These are phyloP conservation scores for Diplodia seriata DNA, from an alignment of 2,329 filamentous ascomycete species.

Conservation along the genomic window DNA sequence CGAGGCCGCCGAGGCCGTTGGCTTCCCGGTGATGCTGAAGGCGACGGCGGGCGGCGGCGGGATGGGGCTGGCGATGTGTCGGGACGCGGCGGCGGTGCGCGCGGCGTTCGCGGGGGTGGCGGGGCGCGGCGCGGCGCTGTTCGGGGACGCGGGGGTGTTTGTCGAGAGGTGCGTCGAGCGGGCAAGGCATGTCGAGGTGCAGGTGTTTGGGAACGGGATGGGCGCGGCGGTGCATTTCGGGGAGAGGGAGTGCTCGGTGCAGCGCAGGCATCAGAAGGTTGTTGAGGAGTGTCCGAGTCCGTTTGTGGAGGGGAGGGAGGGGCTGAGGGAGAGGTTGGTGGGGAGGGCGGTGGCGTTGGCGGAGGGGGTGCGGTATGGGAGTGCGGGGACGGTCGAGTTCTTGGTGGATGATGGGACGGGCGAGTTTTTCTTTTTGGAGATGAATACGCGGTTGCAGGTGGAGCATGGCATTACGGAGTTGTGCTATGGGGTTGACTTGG, in stretches of 20 bases:
- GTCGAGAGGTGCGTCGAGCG: conserved; percentile 83
- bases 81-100: conserved; percentile 72
- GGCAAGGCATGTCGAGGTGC: conserved; percentile 86
- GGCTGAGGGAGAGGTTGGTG: conserved; percentile 67
- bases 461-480: conserved; percentile 66
- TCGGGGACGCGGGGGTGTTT: conserved; percentile 83
- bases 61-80: conserved; percentile 82
- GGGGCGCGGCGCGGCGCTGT: conserved; percentile 77
- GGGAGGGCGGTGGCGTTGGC: conserved; percentile 74
- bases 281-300: conserved; percentile 88
- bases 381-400: conserved; percentile 88
- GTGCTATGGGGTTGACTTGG: conserved; percentile 62
- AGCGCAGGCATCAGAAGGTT: conserved; percentile 88
- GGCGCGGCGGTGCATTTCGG: conserved; percentile 84
- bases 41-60: conserved; percentile 70
- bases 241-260: conserved; percentile 87
- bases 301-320: conserved; percentile 57
- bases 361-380: conserved; percentile 70
- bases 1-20: too few relatives aligned
- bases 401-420: conserved; percentile 82
- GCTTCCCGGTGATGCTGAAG: too few relatives aligned
- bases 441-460: conserved; percentile 66
- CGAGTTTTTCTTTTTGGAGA: conserved; percentile 73
- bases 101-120: conserved; percentile 72
- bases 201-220: conserved; percentile 83